Evolutionary conservation across 2,329 filamentous ascomycete genomes (phyloP).

Genomic region (Malbranchea cinnamomea): DNA sequence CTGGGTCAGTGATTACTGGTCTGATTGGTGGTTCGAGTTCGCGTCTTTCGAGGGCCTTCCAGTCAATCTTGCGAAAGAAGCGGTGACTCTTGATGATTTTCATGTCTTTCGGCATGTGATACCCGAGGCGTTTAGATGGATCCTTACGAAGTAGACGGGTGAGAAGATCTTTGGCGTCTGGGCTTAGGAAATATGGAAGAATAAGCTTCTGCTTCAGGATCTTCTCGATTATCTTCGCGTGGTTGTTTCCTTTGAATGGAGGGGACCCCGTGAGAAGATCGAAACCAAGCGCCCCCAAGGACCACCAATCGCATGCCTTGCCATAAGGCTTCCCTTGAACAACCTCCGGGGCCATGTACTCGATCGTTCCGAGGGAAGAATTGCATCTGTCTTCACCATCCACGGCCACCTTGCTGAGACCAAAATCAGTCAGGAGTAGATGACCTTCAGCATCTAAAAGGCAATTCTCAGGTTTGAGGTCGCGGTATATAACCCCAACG

Average conservation of each 20-base stretch:
- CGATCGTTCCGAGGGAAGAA: slow-evolving; percentile 84
- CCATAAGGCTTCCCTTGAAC: slow-evolving; percentile 79
- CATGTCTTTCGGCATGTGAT: slow-evolving; percentile 78
- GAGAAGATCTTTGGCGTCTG: slow-evolving; percentile 87
- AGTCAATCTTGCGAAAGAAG: slow-evolving; percentile 95
- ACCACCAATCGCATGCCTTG: slow-evolving; percentile 97
- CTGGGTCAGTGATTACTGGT: slow-evolving; percentile 87
- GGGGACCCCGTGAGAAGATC: slow-evolving; percentile 86
- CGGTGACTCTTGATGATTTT: slow-evolving; percentile 75
- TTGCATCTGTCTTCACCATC: slow-evolving; percentile 59
- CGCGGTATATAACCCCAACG: slow-evolving; percentile 88
- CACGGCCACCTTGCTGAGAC: slow-evolving; percentile 83
- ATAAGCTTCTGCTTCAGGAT: slow-evolving; percentile 85
- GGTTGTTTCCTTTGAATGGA: slow-evolving; percentile 80
- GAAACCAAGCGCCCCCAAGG: slow-evolving; percentile 78
- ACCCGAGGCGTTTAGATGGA: slow-evolving; percentile 74
- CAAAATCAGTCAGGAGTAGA: slow-evolving; percentile 89
- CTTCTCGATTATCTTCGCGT: slow-evolving; percentile 89
- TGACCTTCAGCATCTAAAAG: slow-evolving; percentile 84
- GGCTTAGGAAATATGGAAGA: slow-evolving; percentile 77
- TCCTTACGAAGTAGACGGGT: slow-evolving; percentile 85
- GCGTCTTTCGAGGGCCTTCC: slow-evolving; percentile 68
- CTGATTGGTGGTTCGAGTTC: slow-evolving; percentile 80
- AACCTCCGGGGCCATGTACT: slow-evolving; percentile 98
- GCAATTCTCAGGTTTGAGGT: slow-evolving; percentile 96